These are phyloP conservation scores for Exophiala alcalophila DNA, from an alignment of 2,329 filamentous ascomycete species.

Conservation along the genomic window DNA sequence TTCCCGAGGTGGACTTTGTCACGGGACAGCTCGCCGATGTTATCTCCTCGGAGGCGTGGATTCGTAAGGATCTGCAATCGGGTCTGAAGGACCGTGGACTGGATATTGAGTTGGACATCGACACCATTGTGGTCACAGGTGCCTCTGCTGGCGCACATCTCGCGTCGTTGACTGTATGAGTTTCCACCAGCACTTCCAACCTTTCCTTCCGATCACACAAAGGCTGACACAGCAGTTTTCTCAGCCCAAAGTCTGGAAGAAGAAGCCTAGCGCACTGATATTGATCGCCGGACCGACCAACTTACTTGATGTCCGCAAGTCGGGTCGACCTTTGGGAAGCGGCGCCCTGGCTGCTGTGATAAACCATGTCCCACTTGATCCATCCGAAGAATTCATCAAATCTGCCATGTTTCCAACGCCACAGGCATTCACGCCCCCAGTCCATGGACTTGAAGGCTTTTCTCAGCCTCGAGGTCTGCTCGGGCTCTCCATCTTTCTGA, in stretches of 20 bases:
- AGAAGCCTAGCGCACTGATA: slow-evolving; percentile 2
- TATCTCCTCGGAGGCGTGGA: neutral
- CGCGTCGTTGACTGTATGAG: neutral
- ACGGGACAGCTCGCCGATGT: slow-evolving; percentile 1
- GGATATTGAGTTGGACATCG: neutral
- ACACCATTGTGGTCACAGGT: neutral
- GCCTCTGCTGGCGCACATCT: slow-evolving; percentile 2
- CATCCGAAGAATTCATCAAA: slow-evolving; percentile 4
- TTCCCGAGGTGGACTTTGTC: slow-evolving; percentile 3
- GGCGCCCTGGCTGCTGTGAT: neutral
- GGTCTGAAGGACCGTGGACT: neutral
- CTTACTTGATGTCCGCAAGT: neutral
- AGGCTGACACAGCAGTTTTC: neutral
- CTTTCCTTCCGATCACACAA: too few relatives aligned
- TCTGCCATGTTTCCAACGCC: slow-evolving; percentile 1
- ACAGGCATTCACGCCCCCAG: neutral
- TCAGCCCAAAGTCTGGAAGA: slow-evolving; percentile 4
- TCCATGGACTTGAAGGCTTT: neutral
- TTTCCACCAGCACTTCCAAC: too few relatives aligned
- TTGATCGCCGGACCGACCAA: neutral
- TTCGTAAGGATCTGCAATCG: neutral
- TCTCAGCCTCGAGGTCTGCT: neutral
- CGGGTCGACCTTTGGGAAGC: neutral
- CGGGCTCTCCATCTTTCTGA: slow-evolving; percentile 2
- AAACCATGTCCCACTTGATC: neutral